phyloP scores from a whole-genome alignment of 345 rosid genomes.

The Hirschfeldia incana region DNA sequence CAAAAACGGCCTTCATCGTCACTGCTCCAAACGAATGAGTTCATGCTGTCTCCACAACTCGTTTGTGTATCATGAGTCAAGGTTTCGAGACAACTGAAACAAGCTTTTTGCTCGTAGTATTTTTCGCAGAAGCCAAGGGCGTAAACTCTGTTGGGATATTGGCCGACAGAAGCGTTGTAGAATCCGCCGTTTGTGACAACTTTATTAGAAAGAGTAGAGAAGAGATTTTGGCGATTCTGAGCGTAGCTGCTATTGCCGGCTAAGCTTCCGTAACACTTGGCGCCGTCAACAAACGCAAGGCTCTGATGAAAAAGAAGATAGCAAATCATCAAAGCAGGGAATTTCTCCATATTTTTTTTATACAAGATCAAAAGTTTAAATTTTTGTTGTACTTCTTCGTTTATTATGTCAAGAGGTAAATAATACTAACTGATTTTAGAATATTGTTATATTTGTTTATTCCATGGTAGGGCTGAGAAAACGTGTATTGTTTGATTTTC shows the following conservation, averaged over 20 bases:
- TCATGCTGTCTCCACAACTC: neutral
- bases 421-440: neutral
- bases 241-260: neutral
- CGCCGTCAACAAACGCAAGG: neutral
- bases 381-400: neutral
- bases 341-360: neutral
- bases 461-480: neutral
- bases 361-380: neutral
- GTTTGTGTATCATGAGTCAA: neutral
- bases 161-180: conserved; percentile 11
- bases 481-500: neutral
- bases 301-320: conserved; percentile 3
- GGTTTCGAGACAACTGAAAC: neutral
- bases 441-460: too few relatives aligned
- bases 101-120: neutral
- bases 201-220: neutral
- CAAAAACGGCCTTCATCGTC: neutral
- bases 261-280: conserved; percentile 1
- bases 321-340: conserved; percentile 7
- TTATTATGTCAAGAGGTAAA: too few relatives aligned
- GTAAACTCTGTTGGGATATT: neutral
- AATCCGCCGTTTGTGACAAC: neutral
- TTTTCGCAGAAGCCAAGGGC: neutral
- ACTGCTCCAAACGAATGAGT: neutral
- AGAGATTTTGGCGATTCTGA: conserved; percentile 9